Percentiles rank a stretch among this genome's conserved stretches.
phyloP scores from a whole-genome alignment of 441 rosid genomes.

The Mallotus japonicus region DNA sequence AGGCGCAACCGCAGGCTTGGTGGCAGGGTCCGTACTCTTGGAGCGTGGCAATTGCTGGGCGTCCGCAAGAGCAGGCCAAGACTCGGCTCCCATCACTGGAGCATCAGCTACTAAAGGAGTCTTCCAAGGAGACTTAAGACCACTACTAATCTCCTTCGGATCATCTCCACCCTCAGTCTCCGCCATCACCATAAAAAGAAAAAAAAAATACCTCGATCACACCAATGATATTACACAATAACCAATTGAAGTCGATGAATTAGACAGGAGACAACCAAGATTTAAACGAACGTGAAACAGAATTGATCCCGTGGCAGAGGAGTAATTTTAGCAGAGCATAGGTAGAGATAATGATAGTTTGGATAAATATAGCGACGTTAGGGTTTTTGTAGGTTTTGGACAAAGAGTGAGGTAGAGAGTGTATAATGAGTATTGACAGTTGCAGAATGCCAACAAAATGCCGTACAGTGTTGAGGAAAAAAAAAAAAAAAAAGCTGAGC shows the following conservation, averaged over 20 bases:
- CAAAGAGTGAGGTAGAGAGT: not conserved
- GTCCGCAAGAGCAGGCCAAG: conserved; percentile 87
- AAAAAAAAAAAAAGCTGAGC: not conserved
- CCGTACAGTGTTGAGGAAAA: not conserved
- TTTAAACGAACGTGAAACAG: no score
- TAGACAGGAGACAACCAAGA: no score
- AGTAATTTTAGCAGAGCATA: no score
- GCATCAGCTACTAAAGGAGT: conserved; percentile 51
- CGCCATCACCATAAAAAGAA: conserved; percentile 49
- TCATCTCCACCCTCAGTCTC: conserved; percentile 66
- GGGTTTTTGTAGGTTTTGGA: conserved; percentile 2
- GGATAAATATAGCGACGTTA: not conserved
- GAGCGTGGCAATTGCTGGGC: conserved; percentile 52
- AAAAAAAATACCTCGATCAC: not conserved
- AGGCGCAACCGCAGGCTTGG: conserved; percentile 25
- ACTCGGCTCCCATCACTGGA: conserved; percentile 72
- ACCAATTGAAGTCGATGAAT: no score
- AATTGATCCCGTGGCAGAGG: no score
- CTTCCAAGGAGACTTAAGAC: conserved; percentile 78
- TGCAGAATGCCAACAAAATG: conserved; percentile 7
- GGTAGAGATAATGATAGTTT: not conserved
- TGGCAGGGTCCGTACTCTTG: conserved; percentile 30
- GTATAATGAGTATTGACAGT: not conserved
- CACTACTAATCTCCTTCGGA: conserved; percentile 43
- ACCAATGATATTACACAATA: not conserved